These are phyloP conservation scores for Yarrowia yakushimensis DNA, from an alignment of 805 yeast species.

Conservation along the genomic window DNA sequence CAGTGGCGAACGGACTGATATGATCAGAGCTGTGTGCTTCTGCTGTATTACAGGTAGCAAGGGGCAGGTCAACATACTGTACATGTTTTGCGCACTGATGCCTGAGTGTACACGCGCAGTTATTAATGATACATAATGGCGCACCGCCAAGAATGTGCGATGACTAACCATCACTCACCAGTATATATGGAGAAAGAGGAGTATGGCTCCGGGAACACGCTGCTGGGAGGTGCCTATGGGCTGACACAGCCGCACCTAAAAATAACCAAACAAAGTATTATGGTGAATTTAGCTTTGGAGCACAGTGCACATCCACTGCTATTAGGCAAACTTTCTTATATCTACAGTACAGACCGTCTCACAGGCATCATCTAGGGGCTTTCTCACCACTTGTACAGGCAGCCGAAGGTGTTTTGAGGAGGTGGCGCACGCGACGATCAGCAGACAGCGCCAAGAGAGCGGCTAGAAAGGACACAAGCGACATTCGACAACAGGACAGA, in stretches of 20 bases:
- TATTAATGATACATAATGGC: too few relatives aligned
- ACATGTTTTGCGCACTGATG: too few relatives aligned
- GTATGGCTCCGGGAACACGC: neutral
- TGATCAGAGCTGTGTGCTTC: too few relatives aligned
- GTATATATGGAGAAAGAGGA: neutral
- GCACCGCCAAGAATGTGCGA: too few relatives aligned
- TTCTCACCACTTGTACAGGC: neutral
- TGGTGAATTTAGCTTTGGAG: neutral
- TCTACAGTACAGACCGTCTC: neutral
- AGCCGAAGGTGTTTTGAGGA: neutral
- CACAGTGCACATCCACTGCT: constrained; percentile 21
- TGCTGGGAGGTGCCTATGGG: neutral
- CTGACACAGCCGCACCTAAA: constrained; percentile 25
- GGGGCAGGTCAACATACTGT: too few relatives aligned
- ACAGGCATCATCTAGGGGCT: neutral
- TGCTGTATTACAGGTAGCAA: too few relatives aligned
- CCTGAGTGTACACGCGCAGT: too few relatives aligned
- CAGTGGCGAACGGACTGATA: too few relatives aligned
- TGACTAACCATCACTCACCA: neutral
- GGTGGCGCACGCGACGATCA: neutral
- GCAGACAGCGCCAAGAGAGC: neutral
- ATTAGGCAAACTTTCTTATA: constrained; percentile 9
- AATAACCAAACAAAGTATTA: constrained; percentile 11
- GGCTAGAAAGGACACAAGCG: too few relatives aligned
- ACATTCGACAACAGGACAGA: too few relatives aligned